phyloP scores from a whole-genome alignment of 2,329 filamentous ascomycete genomes.

The Phymatotrichopsis omnivora region DNA sequence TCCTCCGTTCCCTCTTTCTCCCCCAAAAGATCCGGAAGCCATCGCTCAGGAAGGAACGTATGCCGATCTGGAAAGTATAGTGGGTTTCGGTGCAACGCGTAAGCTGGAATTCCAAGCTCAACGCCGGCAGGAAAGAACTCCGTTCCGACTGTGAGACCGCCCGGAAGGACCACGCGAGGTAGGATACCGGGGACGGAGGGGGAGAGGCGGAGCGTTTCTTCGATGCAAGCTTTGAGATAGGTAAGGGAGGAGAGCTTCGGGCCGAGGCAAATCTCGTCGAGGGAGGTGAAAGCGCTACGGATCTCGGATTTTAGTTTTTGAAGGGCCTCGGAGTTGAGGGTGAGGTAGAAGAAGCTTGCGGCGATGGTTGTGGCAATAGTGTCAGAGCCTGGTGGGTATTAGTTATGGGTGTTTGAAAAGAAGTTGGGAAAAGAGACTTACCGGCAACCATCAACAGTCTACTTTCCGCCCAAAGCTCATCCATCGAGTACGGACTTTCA shows the following conservation, averaged over 20 bases:
- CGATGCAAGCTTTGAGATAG: conserved; percentile 55
- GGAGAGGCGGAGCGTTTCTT: conserved; percentile 55
- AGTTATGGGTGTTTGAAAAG: conserved; percentile 2
- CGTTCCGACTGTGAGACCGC: conserved; percentile 47
- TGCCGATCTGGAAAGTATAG: conserved; percentile 52
- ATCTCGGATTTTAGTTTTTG: conserved; percentile 44
- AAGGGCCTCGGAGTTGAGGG: conserved; percentile 43
- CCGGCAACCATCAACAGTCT: conserved; percentile 38
- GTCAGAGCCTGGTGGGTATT: conserved; percentile 41
- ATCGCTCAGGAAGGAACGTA: conserved; percentile 53
- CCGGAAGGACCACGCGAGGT: conserved; percentile 48
- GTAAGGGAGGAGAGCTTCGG: conserved; percentile 42
- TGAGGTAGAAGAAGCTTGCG: conserved; percentile 53
- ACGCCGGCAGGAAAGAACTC: conserved; percentile 45
- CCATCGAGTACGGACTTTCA: conserved; percentile 53
- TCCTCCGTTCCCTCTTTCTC: conserved; percentile 43
- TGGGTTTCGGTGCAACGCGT: conserved; percentile 57
- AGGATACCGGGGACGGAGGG: conserved; percentile 52
- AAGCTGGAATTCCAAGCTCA: conserved; percentile 51
- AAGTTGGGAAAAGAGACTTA: conserved; percentile 33
- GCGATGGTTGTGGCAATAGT: conserved; percentile 57
- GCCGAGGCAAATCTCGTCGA: conserved; percentile 49
- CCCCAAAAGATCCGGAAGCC: conserved; percentile 40
- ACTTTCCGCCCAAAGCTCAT: conserved; percentile 60
- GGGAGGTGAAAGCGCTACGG: conserved; percentile 42